Evolutionary conservation across 2,329 filamentous ascomycete species (phyloP).

Genomic region (Monosporascus sp.): DNA sequence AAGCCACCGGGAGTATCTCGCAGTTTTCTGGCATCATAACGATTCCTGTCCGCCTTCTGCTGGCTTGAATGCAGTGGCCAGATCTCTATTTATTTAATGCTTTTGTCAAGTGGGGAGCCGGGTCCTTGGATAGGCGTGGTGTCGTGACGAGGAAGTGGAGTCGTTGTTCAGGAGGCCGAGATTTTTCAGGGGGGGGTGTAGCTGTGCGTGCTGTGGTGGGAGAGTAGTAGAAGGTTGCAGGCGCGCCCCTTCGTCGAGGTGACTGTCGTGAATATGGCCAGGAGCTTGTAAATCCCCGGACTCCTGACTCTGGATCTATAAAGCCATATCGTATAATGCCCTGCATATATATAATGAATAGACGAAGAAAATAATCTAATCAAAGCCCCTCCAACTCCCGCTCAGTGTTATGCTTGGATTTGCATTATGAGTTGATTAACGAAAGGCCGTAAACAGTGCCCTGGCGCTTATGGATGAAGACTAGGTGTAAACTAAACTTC

Average conservation of each 20-base stretch:
- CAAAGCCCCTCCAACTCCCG: not conserved
- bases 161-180: not conserved
- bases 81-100: conserved; percentile 25
- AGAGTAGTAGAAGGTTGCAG: too few relatives aligned
- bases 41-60: conserved; percentile 28
- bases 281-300: not conserved
- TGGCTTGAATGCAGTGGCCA: conserved; percentile 24
- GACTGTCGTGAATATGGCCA: not conserved
- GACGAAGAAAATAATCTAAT: not conserved
- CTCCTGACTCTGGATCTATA: not conserved
- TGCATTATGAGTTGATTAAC: not conserved
- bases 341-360: not conserved
- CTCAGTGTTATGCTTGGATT: not conserved
- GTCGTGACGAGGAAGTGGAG: conserved; percentile 7
- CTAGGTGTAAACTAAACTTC: too few relatives aligned
- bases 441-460: too few relatives aligned
- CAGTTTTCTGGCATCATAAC: conserved; percentile 18
- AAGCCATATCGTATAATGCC: not conserved
- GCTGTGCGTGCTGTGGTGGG: too few relatives aligned
- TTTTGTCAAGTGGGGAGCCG: conserved; percentile 10
- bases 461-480: too few relatives aligned
- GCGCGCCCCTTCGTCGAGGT: too few relatives aligned
- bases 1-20: conserved; percentile 12
- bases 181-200: not conserved
- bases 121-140: conserved; percentile 8